A percentile compares a stretch with the other conserved stretches of the same genome.
Conservation (phyloP, 164 flowering plant genomes). For the Annona cherimola region DNA sequence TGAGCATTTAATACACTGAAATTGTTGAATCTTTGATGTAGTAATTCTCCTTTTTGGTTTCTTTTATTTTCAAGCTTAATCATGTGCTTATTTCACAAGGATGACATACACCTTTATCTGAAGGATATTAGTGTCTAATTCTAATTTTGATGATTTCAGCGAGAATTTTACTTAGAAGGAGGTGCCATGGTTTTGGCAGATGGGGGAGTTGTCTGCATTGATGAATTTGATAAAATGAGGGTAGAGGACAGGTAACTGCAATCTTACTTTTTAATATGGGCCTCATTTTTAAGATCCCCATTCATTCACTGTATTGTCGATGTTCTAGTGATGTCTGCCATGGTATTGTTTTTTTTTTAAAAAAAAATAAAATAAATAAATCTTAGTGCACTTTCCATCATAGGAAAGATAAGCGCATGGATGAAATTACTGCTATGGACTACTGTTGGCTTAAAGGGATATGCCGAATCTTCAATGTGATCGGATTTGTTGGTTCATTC, state of each 20-base stretch:
- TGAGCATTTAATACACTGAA: conserved; percentile 24
- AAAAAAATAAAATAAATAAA: too few species aligned
- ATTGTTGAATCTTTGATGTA: background rate
- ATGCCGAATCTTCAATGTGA: too few species aligned
- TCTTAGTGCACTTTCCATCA: too few species aligned
- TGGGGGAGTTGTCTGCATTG: conserved; percentile 98
- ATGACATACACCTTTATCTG: background rate
- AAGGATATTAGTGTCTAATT: background rate
- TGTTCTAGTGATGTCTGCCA: background rate
- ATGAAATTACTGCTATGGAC: too few species aligned
- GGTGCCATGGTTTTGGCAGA: conserved; percentile 99
- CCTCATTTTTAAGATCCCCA: too few species aligned
- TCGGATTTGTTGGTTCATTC: too few species aligned
- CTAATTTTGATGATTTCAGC: conserved; percentile 33
- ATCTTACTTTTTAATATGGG: too few species aligned
- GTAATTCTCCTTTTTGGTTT: background rate
- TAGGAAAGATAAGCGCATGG: too few species aligned
- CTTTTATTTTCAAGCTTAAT: background rate
- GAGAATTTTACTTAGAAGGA: conserved; percentile 97
- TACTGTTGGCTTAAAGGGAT: too few species aligned
- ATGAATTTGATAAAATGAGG: conserved; percentile 99
- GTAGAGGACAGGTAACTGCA: conserved; percentile 82
- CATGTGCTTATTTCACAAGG: too few species aligned
- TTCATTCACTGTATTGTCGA: too few species aligned
- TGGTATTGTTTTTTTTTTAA: too few species aligned